phyloP scores from a whole-genome alignment of 306 rosid genomes.

The Ormosia semicastrata region DNA sequence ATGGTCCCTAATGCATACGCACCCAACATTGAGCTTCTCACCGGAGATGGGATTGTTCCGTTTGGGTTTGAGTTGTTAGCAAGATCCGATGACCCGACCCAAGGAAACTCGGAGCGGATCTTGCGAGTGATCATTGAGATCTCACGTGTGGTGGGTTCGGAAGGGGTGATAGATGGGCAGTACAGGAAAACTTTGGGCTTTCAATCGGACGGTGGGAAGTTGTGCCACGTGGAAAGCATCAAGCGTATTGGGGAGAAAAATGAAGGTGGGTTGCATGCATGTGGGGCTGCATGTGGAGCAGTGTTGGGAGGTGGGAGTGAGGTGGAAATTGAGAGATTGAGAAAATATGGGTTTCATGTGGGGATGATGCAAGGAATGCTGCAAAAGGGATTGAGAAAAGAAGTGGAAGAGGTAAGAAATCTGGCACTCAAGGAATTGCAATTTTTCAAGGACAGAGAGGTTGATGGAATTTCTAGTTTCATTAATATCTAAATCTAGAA shows the following conservation, averaged over 20 bases:
- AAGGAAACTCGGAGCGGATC: constrained; percentile 36
- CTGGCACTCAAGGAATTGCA: constrained; percentile 50
- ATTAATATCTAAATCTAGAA: background rate
- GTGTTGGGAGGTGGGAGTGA: constrained; percentile 68
- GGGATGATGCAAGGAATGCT: constrained; percentile 45
- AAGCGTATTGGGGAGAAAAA: constrained; percentile 26
- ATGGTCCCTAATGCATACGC: background rate
- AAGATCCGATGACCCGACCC: constrained; percentile 29
- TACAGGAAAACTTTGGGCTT: background rate
- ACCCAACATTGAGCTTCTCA: constrained; percentile 50
- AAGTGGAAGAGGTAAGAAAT: constrained; percentile 18
- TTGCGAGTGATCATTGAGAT: constrained; percentile 56
- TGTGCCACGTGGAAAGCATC: background rate
- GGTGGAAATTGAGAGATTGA: constrained; percentile 47
- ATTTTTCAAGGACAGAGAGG: constrained; percentile 32
- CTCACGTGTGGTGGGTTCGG: constrained; percentile 56
- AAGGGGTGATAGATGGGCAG: constrained; percentile 46
- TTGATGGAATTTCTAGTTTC: constrained; percentile 43
- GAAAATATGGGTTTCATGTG: constrained; percentile 48
- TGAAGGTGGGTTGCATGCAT: constrained; percentile 67
- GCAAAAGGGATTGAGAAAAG: constrained; percentile 10
- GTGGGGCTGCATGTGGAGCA: constrained; percentile 75
- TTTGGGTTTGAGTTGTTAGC: constrained; percentile 56
- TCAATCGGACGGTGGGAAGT: constrained; percentile 1
- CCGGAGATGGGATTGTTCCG: constrained; percentile 50